phyloP scores from a whole-genome alignment of 805 yeast species.

The Yarrowia deformans region DNA sequence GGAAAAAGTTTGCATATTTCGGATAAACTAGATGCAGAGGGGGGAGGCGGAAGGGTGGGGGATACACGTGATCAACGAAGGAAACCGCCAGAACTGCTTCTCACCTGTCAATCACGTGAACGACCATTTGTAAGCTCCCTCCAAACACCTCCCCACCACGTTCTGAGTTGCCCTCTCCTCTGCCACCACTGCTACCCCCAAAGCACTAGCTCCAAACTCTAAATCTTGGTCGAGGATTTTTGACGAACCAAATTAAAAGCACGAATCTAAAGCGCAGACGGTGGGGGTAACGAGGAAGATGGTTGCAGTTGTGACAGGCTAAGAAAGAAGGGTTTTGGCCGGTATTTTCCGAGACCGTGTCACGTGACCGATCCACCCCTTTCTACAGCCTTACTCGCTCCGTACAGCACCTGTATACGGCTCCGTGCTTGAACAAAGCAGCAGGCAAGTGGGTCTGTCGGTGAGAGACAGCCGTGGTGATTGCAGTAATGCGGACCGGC shows the following conservation, averaged over 20 bases:
- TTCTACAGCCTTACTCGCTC: background rate
- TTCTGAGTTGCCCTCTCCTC: too few species aligned
- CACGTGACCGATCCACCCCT: too few species aligned
- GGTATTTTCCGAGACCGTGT: background rate
- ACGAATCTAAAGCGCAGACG: background rate
- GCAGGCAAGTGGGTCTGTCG: background rate
- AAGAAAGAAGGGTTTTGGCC: background rate
- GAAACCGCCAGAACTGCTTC: too few species aligned
- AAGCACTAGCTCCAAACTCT: constrained; percentile 1
- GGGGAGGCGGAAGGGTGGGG: background rate
- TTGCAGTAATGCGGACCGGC: background rate
- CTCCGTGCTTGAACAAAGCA: constrained; percentile 2
- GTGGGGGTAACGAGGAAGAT: too few species aligned
- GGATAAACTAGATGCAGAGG: constrained; percentile 18
- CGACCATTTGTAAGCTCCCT: too few species aligned
- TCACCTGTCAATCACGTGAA: too few species aligned
- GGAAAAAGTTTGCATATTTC: constrained; percentile 39
- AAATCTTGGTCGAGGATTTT: background rate
- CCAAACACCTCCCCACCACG: too few species aligned
- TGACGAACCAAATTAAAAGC: background rate
- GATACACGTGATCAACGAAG: too few species aligned
- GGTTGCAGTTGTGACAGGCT: too few species aligned
- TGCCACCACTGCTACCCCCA: too few species aligned
- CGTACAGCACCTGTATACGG: too few species aligned
- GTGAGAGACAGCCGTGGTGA: background rate